These are phyloP conservation scores for Acorus calamus DNA, from an alignment of 106 monocot genomes.

Conservation along the genomic window DNA sequence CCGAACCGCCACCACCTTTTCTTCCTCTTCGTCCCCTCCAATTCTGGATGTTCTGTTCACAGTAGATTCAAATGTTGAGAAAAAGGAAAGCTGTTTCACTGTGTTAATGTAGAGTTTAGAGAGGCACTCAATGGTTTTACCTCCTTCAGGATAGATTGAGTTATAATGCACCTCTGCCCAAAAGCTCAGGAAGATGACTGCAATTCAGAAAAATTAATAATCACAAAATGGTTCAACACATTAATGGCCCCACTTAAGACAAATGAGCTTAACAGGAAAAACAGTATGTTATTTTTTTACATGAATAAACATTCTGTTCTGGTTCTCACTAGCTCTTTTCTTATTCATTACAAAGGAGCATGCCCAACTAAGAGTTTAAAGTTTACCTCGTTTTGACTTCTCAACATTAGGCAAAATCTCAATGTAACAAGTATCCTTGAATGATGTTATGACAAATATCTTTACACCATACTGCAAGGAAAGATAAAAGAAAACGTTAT, in stretches of 20 bases:
- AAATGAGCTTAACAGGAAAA: no score
- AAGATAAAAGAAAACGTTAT: no score
- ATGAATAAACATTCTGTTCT: no score
- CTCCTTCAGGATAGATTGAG: conserved; percentile 69
- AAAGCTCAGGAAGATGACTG: conserved; percentile 70
- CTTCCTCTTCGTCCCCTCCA: conserved; percentile 39
- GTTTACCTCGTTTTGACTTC: conserved; percentile 75
- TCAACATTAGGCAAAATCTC: conserved; percentile 74
- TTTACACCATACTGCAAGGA: conserved; percentile 78
- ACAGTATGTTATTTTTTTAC: no score
- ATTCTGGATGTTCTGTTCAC: conserved; percentile 33
- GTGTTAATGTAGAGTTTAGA: neutral
- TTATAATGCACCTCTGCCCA: conserved; percentile 87
- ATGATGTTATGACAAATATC: conserved; percentile 90
- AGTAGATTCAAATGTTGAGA: neutral
- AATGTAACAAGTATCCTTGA: conserved; percentile 91
- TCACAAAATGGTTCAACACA: neutral
- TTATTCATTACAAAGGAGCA: no score
- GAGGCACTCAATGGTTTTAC: conserved; percentile 10
- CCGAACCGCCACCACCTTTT: conserved; percentile 67
- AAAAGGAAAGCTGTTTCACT: no score
- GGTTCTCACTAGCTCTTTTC: no score
- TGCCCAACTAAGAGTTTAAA: neutral
- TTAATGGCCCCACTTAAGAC: neutral
- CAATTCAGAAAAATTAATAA: neutral